phyloP scores from a whole-genome alignment of 2,329 filamentous ascomycete genomes.

The Cercospora sp. region DNA sequence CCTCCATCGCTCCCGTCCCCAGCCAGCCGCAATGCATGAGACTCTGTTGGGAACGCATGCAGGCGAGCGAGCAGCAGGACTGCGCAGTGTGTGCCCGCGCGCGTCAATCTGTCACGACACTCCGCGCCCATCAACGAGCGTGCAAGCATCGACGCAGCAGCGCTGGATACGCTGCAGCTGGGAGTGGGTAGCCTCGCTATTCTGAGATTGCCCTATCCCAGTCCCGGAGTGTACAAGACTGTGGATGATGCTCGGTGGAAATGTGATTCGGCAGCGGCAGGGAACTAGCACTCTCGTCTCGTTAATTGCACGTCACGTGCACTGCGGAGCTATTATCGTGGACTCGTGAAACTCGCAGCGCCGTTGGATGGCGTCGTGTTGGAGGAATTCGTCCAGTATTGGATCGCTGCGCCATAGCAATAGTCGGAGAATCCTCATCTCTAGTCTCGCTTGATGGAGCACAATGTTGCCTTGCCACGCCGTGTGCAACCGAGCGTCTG shows the following conservation, averaged over 20 bases:
- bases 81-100: not conserved
- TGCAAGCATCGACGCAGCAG: not conserved
- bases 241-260: slow-evolving; percentile 10
- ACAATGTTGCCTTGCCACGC: slow-evolving; percentile 6
- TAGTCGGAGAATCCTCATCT: slow-evolving; percentile 6
- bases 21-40: slow-evolving; percentile 13
- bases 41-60: slow-evolving; percentile 12
- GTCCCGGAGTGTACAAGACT: not conserved
- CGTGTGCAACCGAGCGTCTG: not conserved
- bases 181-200: slow-evolving; percentile 9
- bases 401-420: slow-evolving; percentile 11
- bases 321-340: not conserved
- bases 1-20: not conserved
- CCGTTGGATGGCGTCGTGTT: slow-evolving; percentile 1
- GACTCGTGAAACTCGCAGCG: not conserved
- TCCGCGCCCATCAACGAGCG: not conserved
- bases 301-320: slow-evolving; percentile 1
- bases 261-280: slow-evolving; percentile 9
- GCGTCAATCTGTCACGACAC: not conserved
- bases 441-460: not conserved
- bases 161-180: not conserved
- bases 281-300: not conserved
- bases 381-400: not conserved
- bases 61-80: not conserved
- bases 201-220: slow-evolving; percentile 3